Percentiles rank a stretch among this genome's conserved stretches.
Evolutionary conservation across 176 grass and related monocot genomes (phyloP).

Genomic region (Juncus effusus): DNA sequence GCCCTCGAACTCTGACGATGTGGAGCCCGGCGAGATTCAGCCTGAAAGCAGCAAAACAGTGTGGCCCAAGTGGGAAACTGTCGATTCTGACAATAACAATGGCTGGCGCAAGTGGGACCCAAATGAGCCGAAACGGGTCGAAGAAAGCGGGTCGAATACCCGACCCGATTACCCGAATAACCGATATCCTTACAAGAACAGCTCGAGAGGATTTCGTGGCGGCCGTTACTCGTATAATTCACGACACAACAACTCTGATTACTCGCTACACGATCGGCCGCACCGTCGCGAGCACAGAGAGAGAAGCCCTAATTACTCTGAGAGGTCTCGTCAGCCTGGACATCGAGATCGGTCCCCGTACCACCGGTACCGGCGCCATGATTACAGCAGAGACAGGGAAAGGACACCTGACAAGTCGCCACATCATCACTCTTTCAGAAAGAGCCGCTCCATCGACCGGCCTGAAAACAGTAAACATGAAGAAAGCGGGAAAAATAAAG

Average conservation of each 20-base stretch:
- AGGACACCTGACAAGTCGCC: slow-evolving; percentile 34
- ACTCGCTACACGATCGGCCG: slow-evolving; percentile 44
- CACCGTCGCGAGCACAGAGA: slow-evolving; percentile 66
- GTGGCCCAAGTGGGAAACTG: too few species aligned
- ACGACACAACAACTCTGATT: slow-evolving; percentile 53
- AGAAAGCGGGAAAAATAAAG: slow-evolving; percentile 30
- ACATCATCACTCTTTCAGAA: slow-evolving; percentile 46
- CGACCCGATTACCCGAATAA: slow-evolving; percentile 25
- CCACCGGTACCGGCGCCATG: slow-evolving; percentile 21
- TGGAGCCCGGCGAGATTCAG: slow-evolving; percentile 75
- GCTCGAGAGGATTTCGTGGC: slow-evolving; percentile 34
- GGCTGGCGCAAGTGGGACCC: slow-evolving; percentile 21
- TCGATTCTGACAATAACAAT: slow-evolving; percentile 28
- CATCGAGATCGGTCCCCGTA: slow-evolving; percentile 18
- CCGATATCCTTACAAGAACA: slow-evolving; percentile 24
- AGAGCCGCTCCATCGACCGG: slow-evolving; percentile 39
- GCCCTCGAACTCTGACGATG: slow-evolving; percentile 37
- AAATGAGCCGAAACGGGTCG: slow-evolving; percentile 47
- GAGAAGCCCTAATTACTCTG: slow-evolving; percentile 41
- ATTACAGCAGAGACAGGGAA: slow-evolving; percentile 27
- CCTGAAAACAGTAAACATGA: slow-evolving; percentile 45
- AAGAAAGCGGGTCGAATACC: slow-evolving; percentile 32
- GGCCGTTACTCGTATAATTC: slow-evolving; percentile 47
- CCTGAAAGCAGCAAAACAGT: slow-evolving; percentile 43
- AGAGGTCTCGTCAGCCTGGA: slow-evolving; percentile 42